Evolutionary conservation across 306 rosid species (phyloP), one percentile per base, ranked within the genome.

Genomic region (Urtica urens): DNA sequence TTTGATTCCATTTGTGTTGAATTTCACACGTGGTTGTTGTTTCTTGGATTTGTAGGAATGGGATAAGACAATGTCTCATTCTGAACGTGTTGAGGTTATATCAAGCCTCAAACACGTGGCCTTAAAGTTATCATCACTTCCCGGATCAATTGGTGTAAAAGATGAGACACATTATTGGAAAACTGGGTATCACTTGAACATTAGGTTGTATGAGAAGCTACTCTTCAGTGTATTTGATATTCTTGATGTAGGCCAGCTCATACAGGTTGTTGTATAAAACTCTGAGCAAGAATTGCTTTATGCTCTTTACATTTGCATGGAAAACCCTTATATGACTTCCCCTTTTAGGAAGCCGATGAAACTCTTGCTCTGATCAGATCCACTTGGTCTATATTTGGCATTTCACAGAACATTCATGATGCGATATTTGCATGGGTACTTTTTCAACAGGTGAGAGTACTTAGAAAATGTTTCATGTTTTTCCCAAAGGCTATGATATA

Each of bases 381-480:
- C 67, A 61, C 82, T 38, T 76, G 82, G 82, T 35, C 65, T 38
- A 49, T 59, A 60, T 61, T 76, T 27, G 78, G 78, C 65, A 68
- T 72, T 57, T 71, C 76, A 38, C 73, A 62, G 57, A 69, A 54
- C 61, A 54, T 72, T 47, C 83, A 76, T 49, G 55, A 72, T 49
- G 67, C 49, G 34, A 9, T 76, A 28, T 58, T 60, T 65, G 75
- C 60, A 62, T 76, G 79, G 76, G 70, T 76, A n/a, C 70, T 76
- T 64, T 76, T 76, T 55, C 72, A 61, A 50, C 83, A 76, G 83
- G 78, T 76, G 65, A 57, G 25, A 29, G 26, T 33, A 15, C 52
- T 24, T 34, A 16, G 38, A 35, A 34, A 16, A 43, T 23, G 26
- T 23, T 59, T 49, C 17, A 23, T 27, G 37, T 30, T 23, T n/a